phyloP scores from a whole-genome alignment of 2,329 filamentous ascomycete species.

The Neurospora sp. region DNA sequence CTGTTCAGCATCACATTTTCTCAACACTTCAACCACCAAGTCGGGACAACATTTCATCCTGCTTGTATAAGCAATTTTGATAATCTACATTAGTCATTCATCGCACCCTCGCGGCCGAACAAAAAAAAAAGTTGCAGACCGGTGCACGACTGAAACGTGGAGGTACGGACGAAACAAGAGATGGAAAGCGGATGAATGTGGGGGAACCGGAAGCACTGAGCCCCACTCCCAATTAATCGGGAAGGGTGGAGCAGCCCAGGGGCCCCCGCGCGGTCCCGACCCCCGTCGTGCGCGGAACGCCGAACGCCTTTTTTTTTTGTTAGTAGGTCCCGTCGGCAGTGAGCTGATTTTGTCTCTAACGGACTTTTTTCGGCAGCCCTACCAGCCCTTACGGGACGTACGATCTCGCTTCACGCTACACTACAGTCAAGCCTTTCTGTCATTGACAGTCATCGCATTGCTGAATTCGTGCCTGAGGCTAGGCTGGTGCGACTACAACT shows the following conservation, averaged over 20 bases:
- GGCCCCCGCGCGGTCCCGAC: neutral
- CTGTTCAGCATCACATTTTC: neutral
- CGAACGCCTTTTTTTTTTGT: neutral
- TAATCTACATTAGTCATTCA: neutral
- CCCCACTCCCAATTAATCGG: neutral
- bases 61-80: neutral
- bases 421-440: neutral
- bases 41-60: neutral
- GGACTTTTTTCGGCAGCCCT: neutral
- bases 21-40: neutral
- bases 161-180: neutral
- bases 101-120: neutral
- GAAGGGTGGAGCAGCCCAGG: neutral
- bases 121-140: neutral
- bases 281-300: neutral
- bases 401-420: neutral
- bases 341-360: neutral
- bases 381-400: neutral
- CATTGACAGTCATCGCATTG: neutral
- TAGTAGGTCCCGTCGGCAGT: neutral
- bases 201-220: neutral
- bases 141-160: neutral
- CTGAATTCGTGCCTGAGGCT: neutral
- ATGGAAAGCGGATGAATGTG: neutral
- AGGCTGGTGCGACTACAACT: neutral